phyloP scores from a whole-genome alignment of 2,329 filamentous ascomycete genomes.

The Hypoxylon sp. region DNA sequence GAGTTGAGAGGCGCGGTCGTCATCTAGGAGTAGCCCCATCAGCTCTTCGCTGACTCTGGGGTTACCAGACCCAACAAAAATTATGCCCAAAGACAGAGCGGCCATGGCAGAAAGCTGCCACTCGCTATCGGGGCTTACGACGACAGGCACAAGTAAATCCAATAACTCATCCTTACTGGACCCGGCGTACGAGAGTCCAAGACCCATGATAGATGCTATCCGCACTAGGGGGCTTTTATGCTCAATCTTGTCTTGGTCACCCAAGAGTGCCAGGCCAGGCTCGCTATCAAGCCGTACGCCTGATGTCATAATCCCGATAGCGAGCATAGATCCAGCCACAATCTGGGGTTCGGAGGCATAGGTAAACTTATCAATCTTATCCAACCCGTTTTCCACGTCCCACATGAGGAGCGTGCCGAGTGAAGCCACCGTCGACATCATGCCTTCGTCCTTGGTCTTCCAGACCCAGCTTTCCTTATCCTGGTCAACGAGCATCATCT shows the following conservation, averaged over 20 bases:
- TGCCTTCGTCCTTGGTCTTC: slow-evolving; percentile 99
- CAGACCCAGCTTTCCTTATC: slow-evolving; percentile 96
- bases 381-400: slow-evolving; percentile 91
- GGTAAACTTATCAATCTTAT: slow-evolving; percentile 95
- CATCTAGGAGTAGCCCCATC: slow-evolving; percentile 91
- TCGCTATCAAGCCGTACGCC: slow-evolving; percentile 91
- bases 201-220: slow-evolving; percentile 92
- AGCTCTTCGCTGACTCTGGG: slow-evolving; percentile 92
- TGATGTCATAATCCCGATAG: slow-evolving; percentile 95
- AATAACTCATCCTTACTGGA: slow-evolving; percentile 92
- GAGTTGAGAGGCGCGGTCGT: slow-evolving; percentile 88
- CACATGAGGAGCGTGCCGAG: slow-evolving; percentile 91
- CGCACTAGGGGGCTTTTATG: slow-evolving; percentile 82
- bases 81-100: slow-evolving; percentile 86
- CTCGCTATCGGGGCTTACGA: slow-evolving; percentile 83
- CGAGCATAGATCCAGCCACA: slow-evolving; percentile 90
- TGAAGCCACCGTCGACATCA: slow-evolving; percentile 96
- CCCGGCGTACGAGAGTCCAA: slow-evolving; percentile 93
- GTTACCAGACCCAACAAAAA: slow-evolving; percentile 93
- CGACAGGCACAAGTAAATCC: slow-evolving; percentile 85
- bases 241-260: slow-evolving; percentile 82
- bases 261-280: slow-evolving; percentile 86
- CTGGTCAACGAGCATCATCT: slow-evolving; percentile 94
- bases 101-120: slow-evolving; percentile 99
- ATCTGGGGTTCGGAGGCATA: slow-evolving; percentile 85